Evolutionary conservation across 371 early-diverging fungal species (phyloP).

Genomic region (Haplosporangium sp.): DNA sequence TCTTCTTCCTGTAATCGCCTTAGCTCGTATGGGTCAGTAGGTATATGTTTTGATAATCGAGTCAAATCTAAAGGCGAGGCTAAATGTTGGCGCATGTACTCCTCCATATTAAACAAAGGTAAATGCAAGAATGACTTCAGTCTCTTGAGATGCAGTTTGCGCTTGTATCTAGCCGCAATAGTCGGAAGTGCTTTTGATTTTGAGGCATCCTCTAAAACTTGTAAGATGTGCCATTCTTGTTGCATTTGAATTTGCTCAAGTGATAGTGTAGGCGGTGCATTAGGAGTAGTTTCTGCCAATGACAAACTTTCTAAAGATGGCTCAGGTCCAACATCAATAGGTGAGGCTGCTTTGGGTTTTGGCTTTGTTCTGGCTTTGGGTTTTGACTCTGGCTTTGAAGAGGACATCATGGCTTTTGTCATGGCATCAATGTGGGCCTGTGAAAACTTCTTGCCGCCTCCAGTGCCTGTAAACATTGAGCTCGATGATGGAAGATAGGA

Average conservation of each 20-base stretch:
- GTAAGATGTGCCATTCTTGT: conserved; percentile 71
- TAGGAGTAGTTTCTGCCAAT: conserved; percentile 10
- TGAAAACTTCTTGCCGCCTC: conserved; percentile 52
- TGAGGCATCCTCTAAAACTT: conserved; percentile 64
- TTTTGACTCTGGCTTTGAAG: conserved; percentile 14
- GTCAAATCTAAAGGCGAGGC: conserved; percentile 48
- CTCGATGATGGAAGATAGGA: conserved; percentile 8
- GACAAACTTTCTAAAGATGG: conserved; percentile 22
- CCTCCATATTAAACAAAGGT: conserved; percentile 73
- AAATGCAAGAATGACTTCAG: conserved; percentile 73
- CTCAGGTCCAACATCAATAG: conserved; percentile 2
- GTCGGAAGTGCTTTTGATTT: conserved; percentile 60
- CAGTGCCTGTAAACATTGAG: conserved; percentile 6
- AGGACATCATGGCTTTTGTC: conserved; percentile 19
- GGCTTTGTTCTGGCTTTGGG: conserved; percentile 27
- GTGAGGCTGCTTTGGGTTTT: conserved; percentile 7
- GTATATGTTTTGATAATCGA: conserved; percentile 58
- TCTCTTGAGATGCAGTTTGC: conserved; percentile 70
- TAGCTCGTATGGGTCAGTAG: conserved; percentile 43
- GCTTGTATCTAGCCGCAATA: conserved; percentile 68
- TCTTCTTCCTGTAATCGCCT: conserved; percentile 36
- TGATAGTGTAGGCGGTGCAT: conserved; percentile 25
- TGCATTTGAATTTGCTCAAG: conserved; percentile 56
- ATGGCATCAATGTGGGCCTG: conserved; percentile 49
- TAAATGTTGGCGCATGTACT: conserved; percentile 59